A percentile compares a stretch with the other conserved stretches of the same genome.
These are phyloP conservation scores for Solanum tacnaense DNA, from an alignment of 257 asterid species.

Conservation along the genomic window DNA sequence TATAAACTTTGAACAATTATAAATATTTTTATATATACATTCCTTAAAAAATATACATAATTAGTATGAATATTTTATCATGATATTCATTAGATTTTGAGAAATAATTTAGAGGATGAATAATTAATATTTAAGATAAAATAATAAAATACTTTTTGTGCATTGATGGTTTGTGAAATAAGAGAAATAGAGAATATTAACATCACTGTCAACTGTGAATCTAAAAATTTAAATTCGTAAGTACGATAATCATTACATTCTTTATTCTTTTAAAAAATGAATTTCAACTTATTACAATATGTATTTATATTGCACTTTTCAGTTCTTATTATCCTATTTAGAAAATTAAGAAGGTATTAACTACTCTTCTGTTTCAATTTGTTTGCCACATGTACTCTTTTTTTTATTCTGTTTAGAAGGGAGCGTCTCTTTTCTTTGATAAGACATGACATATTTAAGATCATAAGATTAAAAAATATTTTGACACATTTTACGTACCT, in stretches of 20 bases:
- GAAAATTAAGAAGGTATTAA: not conserved
- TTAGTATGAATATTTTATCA: no score
- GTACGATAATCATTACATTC: not conserved
- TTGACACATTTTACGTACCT: no score
- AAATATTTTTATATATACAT: no score
- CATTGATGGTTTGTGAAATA: slow-evolving; percentile 11
- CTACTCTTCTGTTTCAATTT: not conserved
- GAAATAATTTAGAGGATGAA: no score
- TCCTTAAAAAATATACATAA: no score
- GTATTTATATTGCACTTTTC: not conserved
- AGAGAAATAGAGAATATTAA: not conserved
- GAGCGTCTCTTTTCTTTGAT: no score
- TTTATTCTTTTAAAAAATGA: not conserved
- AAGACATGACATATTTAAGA: no score
- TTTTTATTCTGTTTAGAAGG: no score
- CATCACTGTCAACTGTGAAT: not conserved
- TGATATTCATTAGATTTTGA: not conserved
- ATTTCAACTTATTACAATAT: not conserved
- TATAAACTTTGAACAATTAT: no score
- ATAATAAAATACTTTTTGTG: not conserved
- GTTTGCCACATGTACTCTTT: no score
- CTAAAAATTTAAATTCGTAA: not conserved
- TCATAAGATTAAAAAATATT: no score
- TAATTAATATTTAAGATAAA: no score
- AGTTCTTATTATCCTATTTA: not conserved